These are phyloP conservation scores for Crataegus laevigata DNA, from an alignment of 306 rosid species.

Conservation along the genomic window DNA sequence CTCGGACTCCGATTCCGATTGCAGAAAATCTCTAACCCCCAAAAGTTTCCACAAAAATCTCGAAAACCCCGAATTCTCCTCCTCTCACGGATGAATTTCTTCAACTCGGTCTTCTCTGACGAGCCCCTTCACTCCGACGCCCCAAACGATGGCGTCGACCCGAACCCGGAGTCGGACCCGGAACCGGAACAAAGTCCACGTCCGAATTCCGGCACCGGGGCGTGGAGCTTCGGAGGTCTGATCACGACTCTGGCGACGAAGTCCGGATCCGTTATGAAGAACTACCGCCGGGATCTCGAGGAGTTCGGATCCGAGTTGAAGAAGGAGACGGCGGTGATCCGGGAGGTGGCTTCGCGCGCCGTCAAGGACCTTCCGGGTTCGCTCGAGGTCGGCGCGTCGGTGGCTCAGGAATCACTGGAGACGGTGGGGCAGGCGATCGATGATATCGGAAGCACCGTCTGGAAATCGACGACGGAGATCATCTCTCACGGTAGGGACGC, in stretches of 20 bases:
- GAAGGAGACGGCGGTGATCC: slow-evolving; percentile 71
- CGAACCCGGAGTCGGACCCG: slow-evolving; percentile 1
- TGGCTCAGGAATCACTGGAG: slow-evolving; percentile 92
- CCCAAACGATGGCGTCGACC: not conserved
- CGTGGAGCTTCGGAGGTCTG: slow-evolving; percentile 83
- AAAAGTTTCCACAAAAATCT: not conserved
- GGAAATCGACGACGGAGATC: slow-evolving; percentile 84
- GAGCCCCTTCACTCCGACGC: slow-evolving; percentile 5
- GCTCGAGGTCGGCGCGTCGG: slow-evolving; percentile 77
- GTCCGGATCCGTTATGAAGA: slow-evolving; percentile 65
- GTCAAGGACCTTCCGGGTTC: slow-evolving; percentile 69
- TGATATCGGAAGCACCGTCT: slow-evolving; percentile 76
- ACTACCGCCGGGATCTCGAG: slow-evolving; percentile 74
- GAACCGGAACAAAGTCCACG: not conserved
- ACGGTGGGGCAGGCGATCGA: slow-evolving; percentile 92
- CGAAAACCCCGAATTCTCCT: not conserved
- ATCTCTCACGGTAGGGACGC: slow-evolving; percentile 75
- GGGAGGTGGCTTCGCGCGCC: slow-evolving; percentile 89
- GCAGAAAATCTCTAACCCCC: not conserved
- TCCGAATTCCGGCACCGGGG: not conserved
- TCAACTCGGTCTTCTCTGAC: slow-evolving; percentile 63
- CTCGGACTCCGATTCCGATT: not conserved
- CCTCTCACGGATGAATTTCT: slow-evolving; percentile 24
- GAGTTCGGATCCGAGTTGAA: slow-evolving; percentile 71
- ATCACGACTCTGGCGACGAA: slow-evolving; percentile 62